Evolutionary conservation across 768 basidiomycete genomes (phyloP), one percentile per base, ranked within the genome.

Genomic region (Phlegmacium glaucopus): DNA sequence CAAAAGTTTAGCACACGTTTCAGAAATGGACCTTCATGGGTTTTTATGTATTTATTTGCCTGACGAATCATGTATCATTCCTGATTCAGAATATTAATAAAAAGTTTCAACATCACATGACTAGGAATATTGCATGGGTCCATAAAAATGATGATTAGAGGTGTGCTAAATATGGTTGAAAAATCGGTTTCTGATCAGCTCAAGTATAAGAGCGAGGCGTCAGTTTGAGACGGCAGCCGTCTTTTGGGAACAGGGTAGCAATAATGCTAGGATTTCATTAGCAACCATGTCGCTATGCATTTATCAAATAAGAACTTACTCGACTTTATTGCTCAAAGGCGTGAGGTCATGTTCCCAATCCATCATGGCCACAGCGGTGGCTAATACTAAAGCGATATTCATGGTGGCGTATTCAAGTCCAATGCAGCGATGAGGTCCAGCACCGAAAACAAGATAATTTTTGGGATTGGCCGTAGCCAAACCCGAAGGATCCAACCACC

Each of bases 241-340:
- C 94, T 65, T 90, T 85, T 9, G 96, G 96, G 82, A 99, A 99
- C 36, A 98, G 69, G 16, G 93, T 96, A n/a, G 94, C 90, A 55
- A 97, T 92, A 53, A 97, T 91, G 42, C 89, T 91, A 48, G 3
- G 53, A 57, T 11, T 16, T 27, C 17, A 16, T 53, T 13, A 52
- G 44, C 9, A 49, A 29, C 10, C 3, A 11, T 28, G 27, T 35
- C 17, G 13, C 30, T 30, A n/a, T 22, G 50, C 9, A 44, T 9
- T 10, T 41, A 41, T 13, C 46, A 39, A 32, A 2, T 36, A 28
- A 44, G 13, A 0, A 83, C 90, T 60, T 61, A 91, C 87, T 90
- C 80, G 57, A 95, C 83, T 69, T 90, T 76, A 15, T 90, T 76
- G 54, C 87, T 91, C 49, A 80, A 65, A 2, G 81, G 78, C 0